These are phyloP conservation scores for Candida boidinii DNA, from an alignment of 805 yeast species.

Conservation along the genomic window DNA sequence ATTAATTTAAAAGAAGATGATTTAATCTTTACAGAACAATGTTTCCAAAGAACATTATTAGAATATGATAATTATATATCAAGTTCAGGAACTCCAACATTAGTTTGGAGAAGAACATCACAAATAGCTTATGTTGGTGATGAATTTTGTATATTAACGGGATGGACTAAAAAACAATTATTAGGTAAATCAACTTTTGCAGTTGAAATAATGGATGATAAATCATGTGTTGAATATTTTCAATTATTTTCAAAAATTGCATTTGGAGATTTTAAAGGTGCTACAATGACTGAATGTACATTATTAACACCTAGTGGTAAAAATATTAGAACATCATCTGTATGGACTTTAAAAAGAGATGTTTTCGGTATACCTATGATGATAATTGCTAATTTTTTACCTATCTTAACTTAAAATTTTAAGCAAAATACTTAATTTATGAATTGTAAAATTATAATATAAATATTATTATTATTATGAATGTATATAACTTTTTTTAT, in stretches of 20 bases:
- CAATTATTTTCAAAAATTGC: slow-evolving; percentile 78
- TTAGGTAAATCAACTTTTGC: slow-evolving; percentile 63
- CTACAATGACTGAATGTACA: slow-evolving; percentile 82
- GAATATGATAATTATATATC: slow-evolving; percentile 83
- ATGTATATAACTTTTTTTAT: no score
- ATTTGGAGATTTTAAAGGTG: slow-evolving; percentile 84
- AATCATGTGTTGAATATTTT: slow-evolving; percentile 80
- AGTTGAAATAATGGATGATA: slow-evolving; percentile 80
- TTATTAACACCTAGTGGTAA: slow-evolving; percentile 51
- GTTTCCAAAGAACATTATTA: slow-evolving; percentile 84
- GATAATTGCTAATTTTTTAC: slow-evolving; percentile 90
- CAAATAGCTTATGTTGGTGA: slow-evolving; percentile 94
- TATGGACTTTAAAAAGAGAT: slow-evolving; percentile 91
- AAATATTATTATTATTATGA: no score
- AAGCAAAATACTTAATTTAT: no score
- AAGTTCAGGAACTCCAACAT: slow-evolving; percentile 86
- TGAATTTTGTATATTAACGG: slow-evolving; percentile 84
- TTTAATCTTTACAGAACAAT: slow-evolving; percentile 89
- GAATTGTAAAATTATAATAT: no score
- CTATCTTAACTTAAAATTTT: slow-evolving; percentile 44
- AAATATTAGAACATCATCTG: slow-evolving; percentile 64
- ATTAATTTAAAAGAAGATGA: slow-evolving; percentile 85
- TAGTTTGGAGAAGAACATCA: slow-evolving; percentile 94
- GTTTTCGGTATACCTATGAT: slow-evolving; percentile 96
- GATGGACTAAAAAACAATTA: slow-evolving; percentile 74